These are phyloP conservation scores for Chaetomiaceae sp. DNA, from an alignment of 2,329 filamentous ascomycete genomes.

Conservation along the genomic window DNA sequence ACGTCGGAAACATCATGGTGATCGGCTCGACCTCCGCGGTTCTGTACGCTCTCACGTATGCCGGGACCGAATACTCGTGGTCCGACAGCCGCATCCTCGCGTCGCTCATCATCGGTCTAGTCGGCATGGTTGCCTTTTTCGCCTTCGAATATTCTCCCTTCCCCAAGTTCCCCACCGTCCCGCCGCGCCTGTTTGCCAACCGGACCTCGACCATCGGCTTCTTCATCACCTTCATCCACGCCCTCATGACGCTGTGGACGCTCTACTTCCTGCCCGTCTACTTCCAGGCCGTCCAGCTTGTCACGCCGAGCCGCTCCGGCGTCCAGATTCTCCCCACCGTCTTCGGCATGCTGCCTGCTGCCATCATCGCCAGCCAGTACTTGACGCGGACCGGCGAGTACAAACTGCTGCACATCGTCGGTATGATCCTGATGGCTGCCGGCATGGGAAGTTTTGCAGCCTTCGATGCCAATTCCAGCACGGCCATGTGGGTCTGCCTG, in stretches of 20 bases:
- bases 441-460: not conserved
- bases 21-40: conserved; percentile 9
- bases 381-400: not conserved
- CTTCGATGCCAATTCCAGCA: conserved; percentile 31
- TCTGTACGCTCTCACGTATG: conserved; percentile 20
- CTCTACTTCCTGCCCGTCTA: conserved; percentile 38
- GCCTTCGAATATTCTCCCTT: not conserved
- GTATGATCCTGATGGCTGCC: not conserved
- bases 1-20: conserved; percentile 1
- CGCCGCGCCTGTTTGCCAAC: conserved; percentile 41
- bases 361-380: not conserved
- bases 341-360: not conserved
- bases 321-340: not conserved
- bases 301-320: conserved; percentile 20
- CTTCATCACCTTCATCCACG: conserved; percentile 32
- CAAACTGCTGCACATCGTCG: not conserved
- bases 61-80: conserved; percentile 17
- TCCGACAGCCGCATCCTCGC: conserved; percentile 21
- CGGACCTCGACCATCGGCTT: conserved; percentile 30
- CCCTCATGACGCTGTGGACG: conserved; percentile 30
- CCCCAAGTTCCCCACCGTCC: conserved; percentile 28
- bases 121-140: conserved; percentile 31
- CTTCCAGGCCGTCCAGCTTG: conserved; percentile 34
- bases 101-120: conserved; percentile 28
- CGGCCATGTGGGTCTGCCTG: conserved; percentile 36